Evolutionary conservation across 345 rosid species (phyloP), one percentile per base, ranked within the genome.

Genomic region (Gossypium anomalum): DNA sequence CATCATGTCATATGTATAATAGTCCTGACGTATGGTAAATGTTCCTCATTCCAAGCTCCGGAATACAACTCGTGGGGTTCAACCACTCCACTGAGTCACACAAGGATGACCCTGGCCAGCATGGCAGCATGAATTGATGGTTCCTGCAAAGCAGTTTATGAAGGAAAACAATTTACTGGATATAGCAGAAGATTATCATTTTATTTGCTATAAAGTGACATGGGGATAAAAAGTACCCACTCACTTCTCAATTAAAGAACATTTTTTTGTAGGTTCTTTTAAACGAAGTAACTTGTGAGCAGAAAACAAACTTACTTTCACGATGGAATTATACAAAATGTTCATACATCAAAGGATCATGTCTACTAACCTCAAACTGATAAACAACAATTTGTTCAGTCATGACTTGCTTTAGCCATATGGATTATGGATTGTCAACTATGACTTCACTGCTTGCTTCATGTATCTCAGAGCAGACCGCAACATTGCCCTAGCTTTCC

Each of bases 401-500:
- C 19, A 67, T 44, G 44, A 29, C 34, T 67, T 62, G 55, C 76
- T 57, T 47, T 51, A 71, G 67, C 27, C 38, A 57, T 66, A 76
- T 55, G 43, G 58, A 64, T 76, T 55, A 16, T 47, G 41, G 41
- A 69, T 58, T 74, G 47, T 62, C 52, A 72, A 78, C 67, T 84
- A 83, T 48, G 76, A 76, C 61, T 77, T 83, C 76, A 95, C 76
- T 10, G 86, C 72, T 82, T 90, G 97, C 81, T 84, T 95, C 98
- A 91, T 89, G 85, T 91, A 93, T 85, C 85, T 90, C 66, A 95
- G 82, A 79, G 97, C 99, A 77, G 98, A 91, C 27, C 99, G 93
- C 64, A 95, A 78, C 99, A 95, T 95, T 41, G 92, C 93, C 85
- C 96, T 86, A 66, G 99, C 96, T 85, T 93, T 95, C 73, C 88